Evolutionary conservation across 164 flowering plant species (phyloP).

Genomic region (Annona squamosa): DNA sequence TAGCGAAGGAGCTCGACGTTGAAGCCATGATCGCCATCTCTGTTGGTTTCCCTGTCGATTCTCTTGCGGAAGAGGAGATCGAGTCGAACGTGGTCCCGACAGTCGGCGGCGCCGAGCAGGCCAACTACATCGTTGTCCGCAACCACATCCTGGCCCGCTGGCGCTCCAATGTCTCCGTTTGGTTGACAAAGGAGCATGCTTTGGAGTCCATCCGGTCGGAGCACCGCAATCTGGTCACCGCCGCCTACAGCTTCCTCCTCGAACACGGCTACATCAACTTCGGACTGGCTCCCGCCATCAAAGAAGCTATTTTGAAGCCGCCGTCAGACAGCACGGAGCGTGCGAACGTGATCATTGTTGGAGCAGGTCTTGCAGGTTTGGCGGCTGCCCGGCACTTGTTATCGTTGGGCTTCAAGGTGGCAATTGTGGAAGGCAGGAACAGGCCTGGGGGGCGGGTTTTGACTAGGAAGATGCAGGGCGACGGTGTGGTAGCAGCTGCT

Average conservation of each 20-base stretch:
- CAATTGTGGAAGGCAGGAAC: conserved; percentile 70
- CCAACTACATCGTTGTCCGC: conserved; percentile 72
- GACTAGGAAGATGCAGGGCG: conserved; percentile 63
- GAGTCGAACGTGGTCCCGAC: conserved; percentile 58
- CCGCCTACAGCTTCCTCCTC: conserved; percentile 62
- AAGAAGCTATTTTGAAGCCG: conserved; percentile 31
- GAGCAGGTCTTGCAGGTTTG: conserved; percentile 84
- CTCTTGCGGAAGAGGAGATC: conserved; percentile 91
- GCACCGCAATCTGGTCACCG: conserved; percentile 47
- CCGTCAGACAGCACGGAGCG: conserved; percentile 21
- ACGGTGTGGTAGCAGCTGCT: conserved; percentile 61
- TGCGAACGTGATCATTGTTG: conserved; percentile 59
- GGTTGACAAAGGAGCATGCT: conserved; percentile 68
- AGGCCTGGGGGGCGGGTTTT: conserved; percentile 87
- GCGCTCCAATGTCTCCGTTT: conserved; percentile 65
- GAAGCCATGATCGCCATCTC: conserved; percentile 86
- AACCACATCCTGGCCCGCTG: conserved; percentile 84
- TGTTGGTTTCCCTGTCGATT: conserved; percentile 85
- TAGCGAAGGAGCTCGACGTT: conserved; percentile 60
- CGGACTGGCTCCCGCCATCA: conserved; percentile 63
- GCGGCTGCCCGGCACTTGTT: conserved; percentile 79
- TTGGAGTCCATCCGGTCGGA: conserved; percentile 66
- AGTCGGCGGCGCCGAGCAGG: conserved; percentile 71
- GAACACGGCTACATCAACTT: conserved; percentile 88
- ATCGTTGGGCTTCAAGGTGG: conserved; percentile 74